phyloP scores from a whole-genome alignment of 129 eudicot species.

The Escallonia herrerae region DNA sequence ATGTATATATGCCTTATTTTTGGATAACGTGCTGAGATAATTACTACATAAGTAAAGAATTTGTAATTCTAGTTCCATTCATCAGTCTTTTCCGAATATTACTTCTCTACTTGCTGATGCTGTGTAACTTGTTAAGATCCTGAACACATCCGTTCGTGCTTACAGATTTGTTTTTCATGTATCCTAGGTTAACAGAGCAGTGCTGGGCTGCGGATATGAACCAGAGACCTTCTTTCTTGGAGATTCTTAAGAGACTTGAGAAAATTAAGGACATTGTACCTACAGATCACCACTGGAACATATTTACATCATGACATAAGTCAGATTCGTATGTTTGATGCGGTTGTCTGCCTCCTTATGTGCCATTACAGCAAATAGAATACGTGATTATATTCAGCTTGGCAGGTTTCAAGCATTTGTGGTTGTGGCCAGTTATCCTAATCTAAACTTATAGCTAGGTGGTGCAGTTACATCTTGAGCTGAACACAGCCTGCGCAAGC shows the following conservation, averaged over 20 bases:
- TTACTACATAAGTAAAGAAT: too few relatives aligned
- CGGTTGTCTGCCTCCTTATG: too few relatives aligned
- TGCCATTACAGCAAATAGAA: not conserved
- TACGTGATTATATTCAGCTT: not conserved
- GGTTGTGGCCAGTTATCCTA: not conserved
- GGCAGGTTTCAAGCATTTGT: not conserved
- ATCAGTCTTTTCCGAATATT: too few relatives aligned
- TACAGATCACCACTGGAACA: constrained; percentile 70
- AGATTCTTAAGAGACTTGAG: constrained; percentile 72
- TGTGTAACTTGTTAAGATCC: too few relatives aligned
- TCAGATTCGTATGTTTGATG: not conserved
- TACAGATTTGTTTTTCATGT: too few relatives aligned
- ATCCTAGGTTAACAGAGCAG: constrained; percentile 46
- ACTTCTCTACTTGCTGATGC: too few relatives aligned
- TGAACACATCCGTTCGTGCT: too few relatives aligned
- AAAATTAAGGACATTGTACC: constrained; percentile 57
- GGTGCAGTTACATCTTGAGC: too few relatives aligned
- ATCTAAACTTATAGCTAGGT: not conserved
- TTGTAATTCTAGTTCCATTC: too few relatives aligned
- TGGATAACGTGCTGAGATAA: too few relatives aligned
- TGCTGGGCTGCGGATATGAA: constrained; percentile 92
- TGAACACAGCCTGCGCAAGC: too few relatives aligned
- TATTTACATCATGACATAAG: constrained; percentile 36
- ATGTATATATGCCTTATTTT: too few relatives aligned
- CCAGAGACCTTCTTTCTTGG: constrained; percentile 77